These are phyloP conservation scores for Chondrus crispus DNA, from an alignment of 23 red algal genomes.

Conservation along the genomic window DNA sequence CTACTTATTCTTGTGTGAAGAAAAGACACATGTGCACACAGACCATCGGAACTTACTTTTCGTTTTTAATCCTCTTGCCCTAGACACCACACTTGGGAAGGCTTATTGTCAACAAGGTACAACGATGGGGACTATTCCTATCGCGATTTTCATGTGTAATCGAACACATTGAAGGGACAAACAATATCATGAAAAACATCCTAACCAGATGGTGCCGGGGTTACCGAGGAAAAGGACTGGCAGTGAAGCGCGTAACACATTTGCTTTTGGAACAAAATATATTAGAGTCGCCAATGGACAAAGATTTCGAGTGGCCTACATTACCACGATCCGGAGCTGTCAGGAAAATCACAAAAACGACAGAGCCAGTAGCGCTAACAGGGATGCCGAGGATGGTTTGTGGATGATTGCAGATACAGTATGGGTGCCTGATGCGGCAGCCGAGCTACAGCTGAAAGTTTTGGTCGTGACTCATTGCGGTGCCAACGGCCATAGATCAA, in stretches of 20 bases:
- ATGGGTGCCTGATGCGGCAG: background rate
- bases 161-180: constrained; percentile 7
- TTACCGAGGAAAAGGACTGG: background rate
- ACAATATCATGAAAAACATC: background rate
- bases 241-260: background rate
- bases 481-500: background rate
- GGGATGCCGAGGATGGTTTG: background rate
- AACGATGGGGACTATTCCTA: constrained; percentile 29
- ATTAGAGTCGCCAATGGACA: background rate
- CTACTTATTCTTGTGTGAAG: constrained; percentile 10
- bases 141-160: background rate
- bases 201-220: background rate
- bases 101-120: constrained; percentile 13
- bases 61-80: background rate
- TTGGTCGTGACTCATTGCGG: background rate
- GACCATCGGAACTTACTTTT: constrained; percentile 38
- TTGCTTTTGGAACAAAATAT: background rate
- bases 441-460: background rate
- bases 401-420: background rate
- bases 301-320: background rate
- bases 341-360: no score
- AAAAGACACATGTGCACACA: background rate
- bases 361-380: no score
- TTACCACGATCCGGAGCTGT: no score
- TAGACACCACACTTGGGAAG: background rate